These are phyloP conservation scores for Aspergillus sp. DNA, from an alignment of 2,329 filamentous ascomycete species.

Conservation along the genomic window DNA sequence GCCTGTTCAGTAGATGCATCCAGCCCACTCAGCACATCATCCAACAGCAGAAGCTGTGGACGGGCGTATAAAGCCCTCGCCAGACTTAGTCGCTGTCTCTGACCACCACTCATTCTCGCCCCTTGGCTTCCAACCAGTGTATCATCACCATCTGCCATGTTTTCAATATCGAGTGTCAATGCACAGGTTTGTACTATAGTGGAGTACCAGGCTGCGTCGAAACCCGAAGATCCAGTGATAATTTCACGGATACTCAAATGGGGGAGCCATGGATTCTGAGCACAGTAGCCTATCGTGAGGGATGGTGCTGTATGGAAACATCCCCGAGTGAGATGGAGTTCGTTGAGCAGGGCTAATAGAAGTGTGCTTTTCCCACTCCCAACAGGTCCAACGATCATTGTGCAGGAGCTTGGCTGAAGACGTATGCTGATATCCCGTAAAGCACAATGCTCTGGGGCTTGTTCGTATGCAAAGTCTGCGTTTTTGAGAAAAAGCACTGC, in stretches of 20 bases:
- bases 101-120: slow-evolving; percentile 39
- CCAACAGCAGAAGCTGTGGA: slow-evolving; percentile 8
- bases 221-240: slow-evolving; percentile 40
- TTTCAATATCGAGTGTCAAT: slow-evolving; percentile 17
- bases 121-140: slow-evolving; percentile 41
- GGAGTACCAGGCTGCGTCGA: slow-evolving; percentile 17
- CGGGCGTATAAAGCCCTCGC: slow-evolving; percentile 14
- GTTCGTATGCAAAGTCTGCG: no score
- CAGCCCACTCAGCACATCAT: slow-evolving; percentile 29
- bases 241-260: slow-evolving; percentile 74
- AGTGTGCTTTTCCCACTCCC: slow-evolving; percentile 38
- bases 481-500: no score
- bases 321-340: slow-evolving; percentile 70
- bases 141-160: slow-evolving; percentile 19
- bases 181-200: slow-evolving; percentile 14
- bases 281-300: slow-evolving; percentile 16
- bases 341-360: slow-evolving; percentile 78
- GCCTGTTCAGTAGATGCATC: slow-evolving; percentile 2
- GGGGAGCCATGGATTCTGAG: slow-evolving; percentile 76
- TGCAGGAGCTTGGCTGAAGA: background rate
- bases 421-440: no score
- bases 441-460: no score
- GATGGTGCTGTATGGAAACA: background rate
- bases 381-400: background rate
- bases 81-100: slow-evolving; percentile 33